Evolutionary conservation across 2,329 filamentous ascomycete genomes (phyloP).

Genomic region (Stemphylium lycopersici): DNA sequence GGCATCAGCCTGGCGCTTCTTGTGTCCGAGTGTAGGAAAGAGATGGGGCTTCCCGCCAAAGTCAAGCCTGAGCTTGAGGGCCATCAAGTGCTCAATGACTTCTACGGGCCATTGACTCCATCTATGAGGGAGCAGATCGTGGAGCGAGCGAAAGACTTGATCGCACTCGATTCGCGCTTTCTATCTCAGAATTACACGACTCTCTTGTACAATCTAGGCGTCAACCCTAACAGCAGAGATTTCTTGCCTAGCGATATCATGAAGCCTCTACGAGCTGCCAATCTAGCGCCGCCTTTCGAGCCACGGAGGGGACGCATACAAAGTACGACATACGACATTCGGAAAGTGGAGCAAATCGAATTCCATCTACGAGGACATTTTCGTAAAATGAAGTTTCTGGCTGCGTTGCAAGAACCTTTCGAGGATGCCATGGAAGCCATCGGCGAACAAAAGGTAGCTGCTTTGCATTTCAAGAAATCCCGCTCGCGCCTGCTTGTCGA

Average conservation of each 20-base stretch:
- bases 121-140: slow-evolving; percentile 19
- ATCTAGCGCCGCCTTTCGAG: slow-evolving; percentile 23
- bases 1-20: slow-evolving; percentile 24
- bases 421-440: slow-evolving; percentile 12
- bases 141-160: slow-evolving; percentile 24
- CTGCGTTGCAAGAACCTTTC: background rate
- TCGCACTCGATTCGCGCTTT: slow-evolving; percentile 18
- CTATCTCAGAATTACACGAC: slow-evolving; percentile 13
- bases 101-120: slow-evolving; percentile 29
- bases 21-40: slow-evolving; percentile 14
- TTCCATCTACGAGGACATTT: slow-evolving; percentile 18
- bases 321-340: slow-evolving; percentile 5
- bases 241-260: slow-evolving; percentile 37
- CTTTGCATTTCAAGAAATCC: slow-evolving; percentile 12
- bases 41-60: background rate
- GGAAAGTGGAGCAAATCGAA: slow-evolving; percentile 29
- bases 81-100: slow-evolving; percentile 23
- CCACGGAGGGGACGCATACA: background rate
- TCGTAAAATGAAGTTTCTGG: slow-evolving; percentile 15
- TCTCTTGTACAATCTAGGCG: slow-evolving; percentile 25
- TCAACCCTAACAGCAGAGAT: slow-evolving; percentile 16
- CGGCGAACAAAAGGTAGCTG: slow-evolving; percentile 5
- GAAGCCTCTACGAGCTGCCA: slow-evolving; percentile 27
- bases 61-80: background rate
- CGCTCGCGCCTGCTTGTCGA: slow-evolving; percentile 26